Evolutionary conservation across 164 flowering plant species (phyloP).

Genomic region (Stephania japonica): DNA sequence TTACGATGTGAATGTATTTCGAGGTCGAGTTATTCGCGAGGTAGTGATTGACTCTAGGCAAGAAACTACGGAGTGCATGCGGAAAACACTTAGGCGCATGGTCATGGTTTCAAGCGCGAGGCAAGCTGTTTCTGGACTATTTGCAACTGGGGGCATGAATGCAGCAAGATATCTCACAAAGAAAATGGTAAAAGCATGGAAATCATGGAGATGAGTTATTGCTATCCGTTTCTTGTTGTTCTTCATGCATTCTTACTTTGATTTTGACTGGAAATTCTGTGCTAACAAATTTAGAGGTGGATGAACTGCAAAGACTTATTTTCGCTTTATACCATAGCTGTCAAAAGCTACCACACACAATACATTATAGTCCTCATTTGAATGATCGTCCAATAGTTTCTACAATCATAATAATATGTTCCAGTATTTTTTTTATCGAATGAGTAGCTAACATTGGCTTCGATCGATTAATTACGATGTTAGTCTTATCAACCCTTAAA

Average conservation of each 20-base stretch:
- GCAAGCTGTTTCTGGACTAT: conserved; percentile 77
- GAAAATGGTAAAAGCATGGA: conserved; percentile 78
- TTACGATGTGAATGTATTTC: not conserved
- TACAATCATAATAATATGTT: no score
- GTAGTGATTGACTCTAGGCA: conserved; percentile 48
- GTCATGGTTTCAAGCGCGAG: conserved; percentile 85
- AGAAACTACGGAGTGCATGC: conserved; percentile 61
- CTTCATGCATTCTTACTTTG: not conserved
- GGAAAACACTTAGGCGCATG: conserved; percentile 46
- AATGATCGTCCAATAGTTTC: no score
- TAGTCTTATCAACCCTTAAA: no score
- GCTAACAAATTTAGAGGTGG: no score
- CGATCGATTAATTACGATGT: no score
- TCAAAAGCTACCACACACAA: no score
- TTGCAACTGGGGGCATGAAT: conserved; percentile 62
- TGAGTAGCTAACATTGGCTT: no score
- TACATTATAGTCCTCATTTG: no score
- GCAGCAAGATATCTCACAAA: conserved; percentile 54
- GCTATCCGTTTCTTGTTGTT: not conserved
- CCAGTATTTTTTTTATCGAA: no score
- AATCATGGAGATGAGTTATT: conserved; percentile 39
- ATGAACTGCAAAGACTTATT: no score
- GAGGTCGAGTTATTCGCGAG: conserved; percentile 40
- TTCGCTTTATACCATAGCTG: no score
- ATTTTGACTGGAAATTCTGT: no score